Evolutionary conservation across 495 filamentous ascomycete species (phyloP), one percentile per base, ranked within the genome.

Genomic region (Neurospora sp.): DNA sequence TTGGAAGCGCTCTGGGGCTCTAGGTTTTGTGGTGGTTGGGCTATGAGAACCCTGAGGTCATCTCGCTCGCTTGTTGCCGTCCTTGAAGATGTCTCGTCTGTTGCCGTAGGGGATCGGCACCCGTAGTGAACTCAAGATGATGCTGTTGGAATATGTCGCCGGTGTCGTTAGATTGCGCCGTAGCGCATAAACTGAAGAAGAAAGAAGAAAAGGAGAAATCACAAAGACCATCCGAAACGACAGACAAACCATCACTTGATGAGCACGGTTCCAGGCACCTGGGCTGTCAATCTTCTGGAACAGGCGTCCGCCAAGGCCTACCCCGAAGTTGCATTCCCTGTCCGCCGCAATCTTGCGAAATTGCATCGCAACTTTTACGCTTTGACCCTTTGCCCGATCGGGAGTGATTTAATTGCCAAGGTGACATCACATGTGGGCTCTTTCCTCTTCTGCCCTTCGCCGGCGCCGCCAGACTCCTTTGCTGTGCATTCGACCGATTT

Each of bases 301-400:
- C 41, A 41, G 27, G 71, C 70, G 70, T 59, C 31, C 72, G 72
- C 70, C 69, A 74, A 72, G 70, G 48, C 70, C 41, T 12, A 40
- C 18, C 41, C n/a, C 45, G 31, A 70, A 70, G 68, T 75, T 75
- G 75, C 72, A 77, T 69, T 75, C 72, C 75, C 75, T 40, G 71
- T 72, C 76, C 74, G 71, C 31, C 38, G 77, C 73, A 79, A 79
- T 79, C 74, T 79, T 72, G 72, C 75, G 70, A 76, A 79, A 74
- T 77, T 78, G 72, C 68, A 69, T 75, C 76, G 69, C 65, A 70
- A 72, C 35, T 42, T 48, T 31, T 70, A 35, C 75, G 76, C 76
- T 79, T 76, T 75, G 77, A 75, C 77, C 73, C 53, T 65, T 65
- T 31, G 22, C 53, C 53, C 53, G 53, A 65, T 65, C 53, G 53